Percentiles rank a stretch among this genome's conserved stretches.
phyloP scores from a whole-genome alignment of 2,329 filamentous ascomycete genomes.

The Aspergillus sp. region DNA sequence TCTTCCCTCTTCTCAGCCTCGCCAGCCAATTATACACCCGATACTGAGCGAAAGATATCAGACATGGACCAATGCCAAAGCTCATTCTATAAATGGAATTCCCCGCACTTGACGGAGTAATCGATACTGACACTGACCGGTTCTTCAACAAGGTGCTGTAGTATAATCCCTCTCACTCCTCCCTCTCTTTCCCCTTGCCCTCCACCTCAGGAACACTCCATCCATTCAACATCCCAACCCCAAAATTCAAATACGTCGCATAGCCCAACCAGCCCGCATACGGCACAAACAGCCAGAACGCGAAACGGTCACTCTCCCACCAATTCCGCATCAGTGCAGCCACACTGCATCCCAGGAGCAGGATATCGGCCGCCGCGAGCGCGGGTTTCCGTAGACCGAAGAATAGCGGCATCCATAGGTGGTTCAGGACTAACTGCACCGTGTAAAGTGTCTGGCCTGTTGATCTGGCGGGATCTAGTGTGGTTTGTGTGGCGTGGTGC shows the following conservation, averaged over 20 bases:
- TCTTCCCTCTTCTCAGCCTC: too few relatives aligned
- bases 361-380: constrained; percentile 72
- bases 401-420: constrained; percentile 91
- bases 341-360: constrained; percentile 69
- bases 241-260: constrained; percentile 78
- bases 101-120: too few relatives aligned
- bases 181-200: constrained; percentile 16
- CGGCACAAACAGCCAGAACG: constrained; percentile 73
- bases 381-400: constrained; percentile 74
- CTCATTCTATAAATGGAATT: too few relatives aligned
- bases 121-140: too few relatives aligned
- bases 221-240: constrained; percentile 66
- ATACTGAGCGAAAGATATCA: too few relatives aligned
- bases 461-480: constrained; percentile 42
- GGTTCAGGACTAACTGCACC: constrained; percentile 79
- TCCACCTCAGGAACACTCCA: constrained; percentile 49
- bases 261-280: constrained; percentile 87
- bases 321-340: constrained; percentile 75
- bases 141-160: too few relatives aligned
- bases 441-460: constrained; percentile 75
- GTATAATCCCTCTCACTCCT: not conserved
- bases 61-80: not conserved
- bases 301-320: constrained; percentile 69
- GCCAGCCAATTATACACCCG: not conserved
- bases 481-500: constrained; percentile 60